phyloP scores from a whole-genome alignment of 805 yeast genomes.

The Aciculoconidium aculeatum region DNA sequence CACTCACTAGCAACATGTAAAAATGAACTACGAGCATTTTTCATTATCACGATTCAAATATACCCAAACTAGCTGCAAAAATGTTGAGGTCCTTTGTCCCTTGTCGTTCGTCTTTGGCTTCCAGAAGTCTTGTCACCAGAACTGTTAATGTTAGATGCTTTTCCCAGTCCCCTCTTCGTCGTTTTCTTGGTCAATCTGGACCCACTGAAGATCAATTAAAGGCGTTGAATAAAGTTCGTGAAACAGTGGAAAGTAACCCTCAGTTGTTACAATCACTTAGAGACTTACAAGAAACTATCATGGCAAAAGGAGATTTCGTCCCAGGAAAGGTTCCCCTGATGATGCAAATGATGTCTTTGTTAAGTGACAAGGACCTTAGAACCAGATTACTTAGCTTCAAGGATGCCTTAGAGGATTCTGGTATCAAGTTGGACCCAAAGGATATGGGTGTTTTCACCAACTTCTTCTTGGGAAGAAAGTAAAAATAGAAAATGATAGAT shows the following conservation, averaged over 20 bases:
- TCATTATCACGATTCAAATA: too few relatives aligned
- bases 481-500: constrained; percentile 2
- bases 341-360: constrained; percentile 30
- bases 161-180: too few relatives aligned
- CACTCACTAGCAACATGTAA: too few relatives aligned
- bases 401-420: constrained; percentile 25
- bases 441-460: constrained; percentile 28
- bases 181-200: neutral
- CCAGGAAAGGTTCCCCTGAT: constrained; percentile 29
- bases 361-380: constrained; percentile 32
- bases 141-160: too few relatives aligned
- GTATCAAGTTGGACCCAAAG: constrained; percentile 25
- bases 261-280: constrained; percentile 23
- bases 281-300: constrained; percentile 26
- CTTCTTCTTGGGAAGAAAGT: constrained; percentile 11
- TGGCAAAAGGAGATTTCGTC: constrained; percentile 26
- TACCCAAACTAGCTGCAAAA: too few relatives aligned
- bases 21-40: too few relatives aligned
- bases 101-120: too few relatives aligned
- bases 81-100: too few relatives aligned
- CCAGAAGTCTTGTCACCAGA: too few relatives aligned
- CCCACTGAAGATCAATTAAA: constrained; percentile 7
- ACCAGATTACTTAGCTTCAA: constrained; percentile 22
- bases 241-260: constrained; percentile 16
- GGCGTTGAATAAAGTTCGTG: constrained; percentile 8